Evolutionary conservation across 371 early-diverging fungal genomes (phyloP), one percentile per base, ranked within the genome.

Genomic region (Batrachochytrium dendrobatidis): DNA sequence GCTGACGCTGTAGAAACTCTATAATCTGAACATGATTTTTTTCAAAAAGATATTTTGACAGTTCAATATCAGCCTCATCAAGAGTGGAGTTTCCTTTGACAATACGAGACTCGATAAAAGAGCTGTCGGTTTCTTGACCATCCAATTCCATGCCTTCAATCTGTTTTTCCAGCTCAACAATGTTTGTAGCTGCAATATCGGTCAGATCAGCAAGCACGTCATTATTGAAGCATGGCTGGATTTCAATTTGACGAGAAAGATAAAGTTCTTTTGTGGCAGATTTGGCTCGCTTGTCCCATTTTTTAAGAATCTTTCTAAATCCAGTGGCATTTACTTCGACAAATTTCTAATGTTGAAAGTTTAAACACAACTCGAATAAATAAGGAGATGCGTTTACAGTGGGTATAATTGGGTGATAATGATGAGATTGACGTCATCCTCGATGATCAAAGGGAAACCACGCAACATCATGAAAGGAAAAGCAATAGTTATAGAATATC

Each of bases 231-330:
- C 92, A 92, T 1, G 95, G 92, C 70, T 95, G 96, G 39, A 95
- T 85, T 57, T 94, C 94, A 43, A 95, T 82, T 66, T 97, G 96
- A 6, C 94, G 85, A 1, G 92, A 84, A 18, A 97, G 80, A 64
- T 95, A 96, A 25, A 95, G 81, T 65, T 97, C 95, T 70, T 95
- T 95, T 18, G 92, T 95, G 25, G 85, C 87, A 1, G 91, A 88
- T 72, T 92, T 92, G 22, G 90, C 86, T 25, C 94, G 87, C 74
- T 97, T 97, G 77, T 97, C 98, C 92, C 92, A 97, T 70, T 97
- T 97, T 65, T 97, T 97, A 53, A 97, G 70, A 48, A 97, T 97
- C 79, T 97, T 97, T 26, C 93, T 73, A 63, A 97, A 95, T 0
- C 95, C 98, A 22, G 91, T 91, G 30, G 86, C 89, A 67, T 97